phyloP scores from a whole-genome alignment of 352 stramenopile species.

The Aphanomyces invadans region DNA sequence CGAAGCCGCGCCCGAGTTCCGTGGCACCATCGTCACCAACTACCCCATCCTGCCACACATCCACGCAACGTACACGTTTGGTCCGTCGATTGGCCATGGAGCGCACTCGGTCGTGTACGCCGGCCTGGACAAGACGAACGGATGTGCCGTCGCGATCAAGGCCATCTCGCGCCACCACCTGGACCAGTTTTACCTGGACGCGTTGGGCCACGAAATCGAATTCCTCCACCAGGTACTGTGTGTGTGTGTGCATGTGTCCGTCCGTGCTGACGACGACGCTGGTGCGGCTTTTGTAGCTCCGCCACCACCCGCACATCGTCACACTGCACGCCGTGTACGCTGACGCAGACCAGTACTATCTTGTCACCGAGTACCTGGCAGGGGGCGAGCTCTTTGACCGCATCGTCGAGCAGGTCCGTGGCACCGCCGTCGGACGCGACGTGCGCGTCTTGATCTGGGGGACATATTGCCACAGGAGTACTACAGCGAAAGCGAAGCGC shows the following conservation, averaged over 20 bases:
- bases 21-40: background rate
- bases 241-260: constrained; percentile 36
- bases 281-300: constrained; percentile 31
- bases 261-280: background rate
- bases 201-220: constrained; percentile 68
- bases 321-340: constrained; percentile 85
- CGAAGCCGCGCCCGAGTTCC: background rate
- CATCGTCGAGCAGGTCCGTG: constrained; percentile 65
- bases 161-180: constrained; percentile 73
- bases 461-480: constrained; percentile 35
- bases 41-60: constrained; percentile 21
- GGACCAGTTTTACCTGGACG: constrained; percentile 67
- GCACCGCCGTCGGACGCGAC: background rate
- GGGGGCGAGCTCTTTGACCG: constrained; percentile 86
- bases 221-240: constrained; percentile 48
- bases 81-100: constrained; percentile 77
- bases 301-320: constrained; percentile 89
- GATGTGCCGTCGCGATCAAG: constrained; percentile 85
- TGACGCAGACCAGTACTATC: constrained; percentile 82
- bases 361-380: constrained; percentile 82
- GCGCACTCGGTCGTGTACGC: constrained; percentile 85
- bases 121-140: constrained; percentile 64
- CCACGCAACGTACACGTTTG: constrained; percentile 42
- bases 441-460: background rate
- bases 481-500: constrained; percentile 79